Evolutionary conservation across 345 rosid genomes (phyloP), one percentile per base, ranked within the genome.

Genomic region (Linum tenue): DNA sequence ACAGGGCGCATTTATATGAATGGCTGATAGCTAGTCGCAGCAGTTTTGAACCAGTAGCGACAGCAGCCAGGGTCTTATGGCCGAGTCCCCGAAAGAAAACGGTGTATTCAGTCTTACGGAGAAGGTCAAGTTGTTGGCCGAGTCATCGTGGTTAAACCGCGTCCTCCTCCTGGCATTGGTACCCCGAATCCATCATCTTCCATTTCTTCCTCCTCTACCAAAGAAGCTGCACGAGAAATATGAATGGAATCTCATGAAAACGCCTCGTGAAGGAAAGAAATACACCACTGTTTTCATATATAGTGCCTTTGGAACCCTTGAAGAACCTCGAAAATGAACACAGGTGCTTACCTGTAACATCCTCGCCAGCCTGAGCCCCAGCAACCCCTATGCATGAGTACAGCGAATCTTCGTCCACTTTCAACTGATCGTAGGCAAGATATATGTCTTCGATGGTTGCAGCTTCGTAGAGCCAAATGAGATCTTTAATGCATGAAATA

Each of bases 371-470:
- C 76, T 95, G 89, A 65, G 75, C 79, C 17, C 99, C 97, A 10
- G 99, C 97, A 65, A 95, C 71, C 60, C 99, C 99, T 55, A 91
- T 78, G 77, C 99, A 95, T 31, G 99, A 88, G 74, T 95, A 89
- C 71, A 91, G 64, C 39, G 85, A 88, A 77, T 83, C 80, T 35
- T 94, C 97, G 62, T 85, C 96, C 37, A 95, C 81, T 72, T 76
- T 95, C 70, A 95, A 77, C 65, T 95, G 97, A 60, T 87, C 86
- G 61, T 91, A 91, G 12, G 99, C 99, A 15, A 87, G 57, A 73
- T 89, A 86, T 68, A 95, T 69, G 81, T 91, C 99, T 73, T 95
- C 97, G 5, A 89, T 81, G 44, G 91, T 81, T 70, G 97, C 89
- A 69, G 87, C 86, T 76, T 95, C 96, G 44, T 95, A 91, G 0